Percentiles rank a stretch among this genome's conserved stretches.
phyloP scores from a whole-genome alignment of 805 yeast genomes.

The Tetrapisispora iriomotensis region DNA sequence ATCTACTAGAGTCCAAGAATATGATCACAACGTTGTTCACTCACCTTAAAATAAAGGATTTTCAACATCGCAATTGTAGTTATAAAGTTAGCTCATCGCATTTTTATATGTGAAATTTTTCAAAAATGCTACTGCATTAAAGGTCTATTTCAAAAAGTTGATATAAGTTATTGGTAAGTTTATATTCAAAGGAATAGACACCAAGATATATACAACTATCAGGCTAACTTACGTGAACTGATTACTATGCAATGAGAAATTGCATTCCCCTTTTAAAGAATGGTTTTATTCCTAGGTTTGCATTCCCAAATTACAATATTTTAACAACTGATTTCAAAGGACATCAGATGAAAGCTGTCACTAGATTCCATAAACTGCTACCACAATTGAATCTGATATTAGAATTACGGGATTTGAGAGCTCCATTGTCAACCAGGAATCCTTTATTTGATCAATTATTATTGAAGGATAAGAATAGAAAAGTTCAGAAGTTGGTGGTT shows the following conservation, averaged over 20 bases:
- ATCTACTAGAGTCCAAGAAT: background rate
- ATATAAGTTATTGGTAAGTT: background rate
- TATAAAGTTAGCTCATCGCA: no score
- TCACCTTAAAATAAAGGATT: no score
- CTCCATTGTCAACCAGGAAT: conserved; percentile 79
- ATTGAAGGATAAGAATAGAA: conserved; percentile 34
- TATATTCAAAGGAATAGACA: no score
- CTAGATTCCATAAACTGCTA: conserved; percentile 52
- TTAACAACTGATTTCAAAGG: conserved; percentile 77
- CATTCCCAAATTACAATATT: conserved; percentile 67
- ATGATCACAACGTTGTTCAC: no score
- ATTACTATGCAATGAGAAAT: background rate
- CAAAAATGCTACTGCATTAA: background rate
- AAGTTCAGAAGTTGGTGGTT: conserved; percentile 33
- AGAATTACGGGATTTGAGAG: conserved; percentile 82
- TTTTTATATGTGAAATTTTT: background rate
- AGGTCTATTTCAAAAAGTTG: no score
- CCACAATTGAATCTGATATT: conserved; percentile 75
- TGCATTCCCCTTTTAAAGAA: background rate
- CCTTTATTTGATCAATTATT: conserved; percentile 61
- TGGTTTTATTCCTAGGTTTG: conserved; percentile 54
- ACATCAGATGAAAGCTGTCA: conserved; percentile 75
- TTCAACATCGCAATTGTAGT: no score
- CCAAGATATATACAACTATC: no score
- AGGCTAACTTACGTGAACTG: no score